A percentile compares a stretch with the other conserved stretches of the same genome.
phyloP scores from a whole-genome alignment of 805 yeast genomes.

The Ogataea nonfermentans region DNA sequence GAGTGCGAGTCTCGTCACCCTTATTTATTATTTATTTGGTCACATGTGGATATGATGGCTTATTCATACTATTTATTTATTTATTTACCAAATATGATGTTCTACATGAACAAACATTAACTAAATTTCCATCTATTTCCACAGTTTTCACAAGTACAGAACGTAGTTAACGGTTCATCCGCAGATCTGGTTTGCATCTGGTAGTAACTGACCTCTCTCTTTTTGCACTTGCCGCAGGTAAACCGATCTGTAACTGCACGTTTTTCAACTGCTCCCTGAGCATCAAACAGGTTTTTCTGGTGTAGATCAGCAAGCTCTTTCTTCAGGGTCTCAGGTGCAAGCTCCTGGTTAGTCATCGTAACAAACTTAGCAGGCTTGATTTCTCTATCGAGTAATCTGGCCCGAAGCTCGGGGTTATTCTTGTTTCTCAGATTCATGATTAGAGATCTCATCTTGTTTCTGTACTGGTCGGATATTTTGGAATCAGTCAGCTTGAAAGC shows the following conservation, averaged over 20 bases:
- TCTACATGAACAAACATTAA: conserved; percentile 30
- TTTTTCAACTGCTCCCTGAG: conserved; percentile 95
- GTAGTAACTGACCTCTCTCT: conserved; percentile 93
- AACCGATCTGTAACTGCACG: conserved; percentile 95
- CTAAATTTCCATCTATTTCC: conserved; percentile 98
- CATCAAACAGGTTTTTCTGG: conserved; percentile 88
- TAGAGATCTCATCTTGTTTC: conserved; percentile 81
- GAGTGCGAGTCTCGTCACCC: neutral
- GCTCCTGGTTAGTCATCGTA: conserved; percentile 85
- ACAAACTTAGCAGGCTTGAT: conserved; percentile 65
- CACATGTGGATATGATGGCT: neutral
- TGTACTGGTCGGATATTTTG: conserved; percentile 58
- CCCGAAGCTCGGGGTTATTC: conserved; percentile 82
- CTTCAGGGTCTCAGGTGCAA: conserved; percentile 91
- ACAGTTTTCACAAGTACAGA: conserved; percentile 96
- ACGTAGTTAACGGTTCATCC: conserved; percentile 97
- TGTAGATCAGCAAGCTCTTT: conserved; percentile 82
- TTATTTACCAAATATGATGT: neutral
- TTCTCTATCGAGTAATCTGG: conserved; percentile 63
- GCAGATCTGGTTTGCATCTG: conserved; percentile 98
- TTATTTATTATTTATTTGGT: conserved; percentile 4
- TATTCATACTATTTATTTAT: conserved; percentile 4
- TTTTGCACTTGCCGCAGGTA: conserved; percentile 97
- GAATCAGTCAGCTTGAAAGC: conserved; percentile 62
- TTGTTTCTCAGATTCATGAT: conserved; percentile 86